Conservation (phyloP, 345 rosid genomes). For the Gossypium rotundifolium region DNA sequence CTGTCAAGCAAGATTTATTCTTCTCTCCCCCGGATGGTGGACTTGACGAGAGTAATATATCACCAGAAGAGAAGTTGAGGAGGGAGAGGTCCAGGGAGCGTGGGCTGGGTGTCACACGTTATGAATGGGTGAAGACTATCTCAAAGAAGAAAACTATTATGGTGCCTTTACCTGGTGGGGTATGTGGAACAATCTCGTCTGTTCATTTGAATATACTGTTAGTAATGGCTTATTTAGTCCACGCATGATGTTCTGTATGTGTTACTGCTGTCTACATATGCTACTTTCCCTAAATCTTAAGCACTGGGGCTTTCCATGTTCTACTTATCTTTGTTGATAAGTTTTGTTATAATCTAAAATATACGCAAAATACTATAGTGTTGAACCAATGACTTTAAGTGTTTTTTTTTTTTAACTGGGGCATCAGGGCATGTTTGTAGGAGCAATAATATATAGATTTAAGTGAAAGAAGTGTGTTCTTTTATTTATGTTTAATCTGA, state of each 20-base stretch:
- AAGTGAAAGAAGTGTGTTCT: background rate
- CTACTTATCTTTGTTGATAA: conserved; percentile 1
- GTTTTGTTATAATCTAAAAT: background rate
- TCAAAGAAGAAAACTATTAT: conserved; percentile 58
- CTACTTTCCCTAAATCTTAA: background rate
- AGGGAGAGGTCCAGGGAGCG: conserved; percentile 91
- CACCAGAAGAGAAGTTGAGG: conserved; percentile 82
- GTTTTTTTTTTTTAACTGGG: background rate
- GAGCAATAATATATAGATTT: background rate
- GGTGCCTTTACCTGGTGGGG: conserved; percentile 97
- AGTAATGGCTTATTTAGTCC: background rate
- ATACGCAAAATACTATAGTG: background rate
- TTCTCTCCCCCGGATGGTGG: conserved; percentile 91
- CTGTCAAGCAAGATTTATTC: conserved; percentile 48
- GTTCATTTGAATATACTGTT: conserved; percentile 1
- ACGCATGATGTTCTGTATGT: background rate
- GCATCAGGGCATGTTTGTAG: background rate
- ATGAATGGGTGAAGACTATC: conserved; percentile 85
- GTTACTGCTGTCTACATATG: background rate
- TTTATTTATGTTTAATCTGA: background rate
- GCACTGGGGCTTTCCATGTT: background rate
- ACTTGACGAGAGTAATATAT: conserved; percentile 80
- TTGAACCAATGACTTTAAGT: background rate
- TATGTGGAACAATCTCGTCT: conserved; percentile 28
- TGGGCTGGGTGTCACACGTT: conserved; percentile 87